These are phyloP conservation scores for Austroboletus niveus DNA, from an alignment of 1,284 basidiomycete species.

Conservation along the genomic window DNA sequence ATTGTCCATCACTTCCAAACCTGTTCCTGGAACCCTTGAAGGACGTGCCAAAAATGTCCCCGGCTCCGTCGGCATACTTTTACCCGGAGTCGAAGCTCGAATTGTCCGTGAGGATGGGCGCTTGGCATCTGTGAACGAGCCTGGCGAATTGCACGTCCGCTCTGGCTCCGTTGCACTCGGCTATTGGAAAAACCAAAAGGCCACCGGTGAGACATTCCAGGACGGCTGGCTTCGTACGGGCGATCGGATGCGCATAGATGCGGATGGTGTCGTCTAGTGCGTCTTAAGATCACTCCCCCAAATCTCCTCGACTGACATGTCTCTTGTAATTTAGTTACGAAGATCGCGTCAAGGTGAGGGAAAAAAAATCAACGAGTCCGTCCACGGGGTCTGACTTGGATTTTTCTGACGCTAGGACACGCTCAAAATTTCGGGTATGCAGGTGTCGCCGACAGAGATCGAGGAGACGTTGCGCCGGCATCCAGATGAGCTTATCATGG, in stretches of 20 bases:
- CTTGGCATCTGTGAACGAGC: constrained; percentile 53
- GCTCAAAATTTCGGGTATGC: constrained; percentile 68
- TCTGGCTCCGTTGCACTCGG: constrained; percentile 57
- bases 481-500: constrained; percentile 55
- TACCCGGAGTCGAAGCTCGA: constrained; percentile 62
- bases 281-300: constrained; percentile 21
- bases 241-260: constrained; percentile 61
- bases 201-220: constrained; percentile 63
- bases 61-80: constrained; percentile 55
- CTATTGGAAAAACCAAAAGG: constrained; percentile 68
- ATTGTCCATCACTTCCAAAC: constrained; percentile 46
- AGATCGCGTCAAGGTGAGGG: constrained; percentile 30
- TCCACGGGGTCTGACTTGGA: too few relatives aligned
- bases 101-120: constrained; percentile 60
- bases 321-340: constrained; percentile 17
- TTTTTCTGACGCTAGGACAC: constrained; percentile 49
- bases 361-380: too few relatives aligned
- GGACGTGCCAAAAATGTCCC: constrained; percentile 42
- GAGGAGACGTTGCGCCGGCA: constrained; percentile 60
- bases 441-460: constrained; percentile 75
- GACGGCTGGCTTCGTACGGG: constrained; percentile 73
- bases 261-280: constrained; percentile 62
- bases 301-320: background rate
- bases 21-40: constrained; percentile 45
- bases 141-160: constrained; percentile 63